Conservation (phyloP, 2,329 filamentous ascomycete genomes). For the Aspergillus versicolor region DNA sequence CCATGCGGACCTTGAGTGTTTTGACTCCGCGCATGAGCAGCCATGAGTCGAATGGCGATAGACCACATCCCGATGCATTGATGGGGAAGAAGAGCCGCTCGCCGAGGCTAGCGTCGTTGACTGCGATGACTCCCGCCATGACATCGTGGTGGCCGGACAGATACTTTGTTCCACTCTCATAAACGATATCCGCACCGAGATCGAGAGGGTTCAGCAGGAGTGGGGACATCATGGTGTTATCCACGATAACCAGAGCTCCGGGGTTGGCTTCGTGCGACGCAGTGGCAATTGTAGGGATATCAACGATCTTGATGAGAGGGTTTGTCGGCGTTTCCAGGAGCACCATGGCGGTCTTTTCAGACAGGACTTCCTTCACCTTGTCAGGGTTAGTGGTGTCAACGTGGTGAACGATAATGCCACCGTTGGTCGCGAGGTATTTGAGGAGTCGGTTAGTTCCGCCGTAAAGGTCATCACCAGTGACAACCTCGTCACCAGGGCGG, state of each 20-base stretch:
- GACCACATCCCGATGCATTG: conserved; percentile 90
- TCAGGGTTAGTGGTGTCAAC: conserved; percentile 86
- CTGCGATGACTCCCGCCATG: conserved; percentile 95
- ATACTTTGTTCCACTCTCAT: conserved; percentile 98
- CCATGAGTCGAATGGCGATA: conserved; percentile 95
- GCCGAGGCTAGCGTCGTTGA: conserved; percentile 77
- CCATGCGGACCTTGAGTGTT: conserved; percentile 96
- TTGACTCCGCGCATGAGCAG: conserved; percentile 93
- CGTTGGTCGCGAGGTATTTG: conserved; percentile 85
- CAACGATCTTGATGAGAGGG: conserved; percentile 96
- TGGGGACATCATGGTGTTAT: conserved; percentile 98
- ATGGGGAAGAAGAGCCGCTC: conserved; percentile 96
- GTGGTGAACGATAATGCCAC: conserved; percentile 91
- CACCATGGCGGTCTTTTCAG: conserved; percentile 86
- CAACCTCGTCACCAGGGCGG: conserved; percentile 90
- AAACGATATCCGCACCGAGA: conserved; percentile 90
- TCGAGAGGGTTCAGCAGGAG: conserved; percentile 92
- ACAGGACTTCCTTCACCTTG: conserved; percentile 67
- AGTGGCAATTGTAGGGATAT: conserved; percentile 76
- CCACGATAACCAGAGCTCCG: conserved; percentile 80
- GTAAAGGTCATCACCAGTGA: conserved; percentile 95
- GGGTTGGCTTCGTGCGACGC: conserved; percentile 75
- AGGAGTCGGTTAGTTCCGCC: conserved; percentile 91
- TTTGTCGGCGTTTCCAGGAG: conserved; percentile 96
- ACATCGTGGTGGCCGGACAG: conserved; percentile 97